Evolutionary conservation across 2,329 filamentous ascomycete species (phyloP).

Genomic region (Epichloe gansuensis): DNA sequence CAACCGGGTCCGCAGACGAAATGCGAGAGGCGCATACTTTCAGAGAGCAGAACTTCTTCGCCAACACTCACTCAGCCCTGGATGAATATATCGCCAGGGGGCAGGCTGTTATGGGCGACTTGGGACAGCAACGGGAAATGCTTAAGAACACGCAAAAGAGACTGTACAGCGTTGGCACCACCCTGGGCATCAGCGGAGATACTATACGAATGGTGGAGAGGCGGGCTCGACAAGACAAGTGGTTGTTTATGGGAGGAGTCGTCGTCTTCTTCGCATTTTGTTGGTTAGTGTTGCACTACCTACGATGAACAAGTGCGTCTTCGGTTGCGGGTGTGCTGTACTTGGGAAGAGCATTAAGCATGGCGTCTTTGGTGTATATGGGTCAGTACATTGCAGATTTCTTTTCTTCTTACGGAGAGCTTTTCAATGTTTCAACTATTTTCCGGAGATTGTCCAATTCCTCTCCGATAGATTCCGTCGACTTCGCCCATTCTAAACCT

Average conservation of each 20-base stretch:
- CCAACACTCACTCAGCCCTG: constrained; percentile 66
- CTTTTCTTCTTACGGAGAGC: constrained; percentile 1
- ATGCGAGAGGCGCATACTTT: constrained; percentile 70
- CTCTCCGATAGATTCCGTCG: background rate
- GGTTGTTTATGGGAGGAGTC: constrained; percentile 87
- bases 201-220: constrained; percentile 96
- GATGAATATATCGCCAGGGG: constrained; percentile 92
- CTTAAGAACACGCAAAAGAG: constrained; percentile 87
- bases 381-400: constrained; percentile 3
- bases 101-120: constrained; percentile 75
- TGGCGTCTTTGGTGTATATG: constrained; percentile 8
- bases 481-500: constrained; percentile 2
- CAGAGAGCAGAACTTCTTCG: constrained; percentile 79
- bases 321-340: background rate
- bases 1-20: constrained; percentile 43
- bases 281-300: constrained; percentile 76
- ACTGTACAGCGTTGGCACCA: constrained; percentile 88
- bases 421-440: background rate
- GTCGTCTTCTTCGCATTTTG: constrained; percentile 83
- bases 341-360: constrained; percentile 5
- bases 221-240: constrained; percentile 87
- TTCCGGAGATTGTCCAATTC: background rate
- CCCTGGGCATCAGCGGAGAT: constrained; percentile 82
- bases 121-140: constrained; percentile 84
- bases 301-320: constrained; percentile 34